phyloP scores from a whole-genome alignment of 116 monocot species.

The Thalassia testudinum region DNA sequence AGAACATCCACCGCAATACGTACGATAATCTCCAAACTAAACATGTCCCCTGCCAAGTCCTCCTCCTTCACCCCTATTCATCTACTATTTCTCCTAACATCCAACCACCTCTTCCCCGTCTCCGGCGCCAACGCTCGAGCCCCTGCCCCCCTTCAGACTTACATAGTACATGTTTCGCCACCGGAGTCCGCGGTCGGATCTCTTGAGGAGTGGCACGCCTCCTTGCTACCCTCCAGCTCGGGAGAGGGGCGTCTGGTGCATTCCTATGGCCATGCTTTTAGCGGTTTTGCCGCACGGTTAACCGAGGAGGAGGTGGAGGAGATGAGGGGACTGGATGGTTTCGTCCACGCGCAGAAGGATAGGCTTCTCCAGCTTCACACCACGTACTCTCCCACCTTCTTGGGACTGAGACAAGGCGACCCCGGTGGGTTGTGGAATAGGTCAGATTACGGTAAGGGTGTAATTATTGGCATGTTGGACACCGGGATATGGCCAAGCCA shows the following conservation, averaged over 20 bases:
- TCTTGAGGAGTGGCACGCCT: slow-evolving; percentile 2
- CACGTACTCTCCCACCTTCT: slow-evolving; percentile 10
- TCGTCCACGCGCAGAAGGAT: slow-evolving; percentile 4
- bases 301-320: slow-evolving; percentile 4
- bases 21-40: no score
- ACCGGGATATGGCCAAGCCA: slow-evolving; percentile 2
- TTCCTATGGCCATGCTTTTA: slow-evolving; percentile 1
- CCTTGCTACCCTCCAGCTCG: slow-evolving; percentile 5
- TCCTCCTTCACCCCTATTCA: no score
- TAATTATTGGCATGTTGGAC: slow-evolving; percentile 3
- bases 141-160: slow-evolving; percentile 7
- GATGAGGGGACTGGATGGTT: slow-evolving; percentile 4
- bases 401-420: background rate
- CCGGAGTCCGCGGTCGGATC: background rate
- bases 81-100: no score
- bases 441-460: slow-evolving; percentile 1
- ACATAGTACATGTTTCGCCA: slow-evolving; percentile 10
- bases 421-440: background rate
- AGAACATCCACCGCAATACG: no score
- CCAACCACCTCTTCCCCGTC: no score
- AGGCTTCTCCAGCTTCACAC: background rate
- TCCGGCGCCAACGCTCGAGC: no score
- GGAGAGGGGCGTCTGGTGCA: background rate
- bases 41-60: no score
- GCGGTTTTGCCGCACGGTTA: slow-evolving; percentile 14